These are phyloP conservation scores for Porodaedalea pini DNA, from an alignment of 1,284 basidiomycete species.

Conservation along the genomic window DNA sequence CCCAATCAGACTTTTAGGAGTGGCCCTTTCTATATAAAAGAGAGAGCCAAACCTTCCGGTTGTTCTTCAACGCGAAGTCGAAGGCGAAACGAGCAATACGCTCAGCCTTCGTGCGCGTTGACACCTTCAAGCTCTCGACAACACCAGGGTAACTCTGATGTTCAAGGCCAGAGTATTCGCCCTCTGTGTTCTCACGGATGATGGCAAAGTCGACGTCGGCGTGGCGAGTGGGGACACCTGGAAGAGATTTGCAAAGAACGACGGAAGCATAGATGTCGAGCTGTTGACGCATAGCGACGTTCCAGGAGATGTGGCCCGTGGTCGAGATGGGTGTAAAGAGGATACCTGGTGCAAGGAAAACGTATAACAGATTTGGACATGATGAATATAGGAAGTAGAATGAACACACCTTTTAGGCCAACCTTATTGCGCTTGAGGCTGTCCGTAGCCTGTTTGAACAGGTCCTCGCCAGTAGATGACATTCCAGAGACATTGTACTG, in stretches of 20 bases:
- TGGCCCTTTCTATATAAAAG: background rate
- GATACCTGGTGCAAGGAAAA: slow-evolving; percentile 75
- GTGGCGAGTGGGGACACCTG: slow-evolving; percentile 97
- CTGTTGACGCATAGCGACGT: slow-evolving; percentile 99
- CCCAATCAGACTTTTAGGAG: background rate
- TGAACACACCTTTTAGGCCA: slow-evolving; percentile 88
- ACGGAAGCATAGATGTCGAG: slow-evolving; percentile 99
- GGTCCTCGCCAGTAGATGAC: slow-evolving; percentile 88
- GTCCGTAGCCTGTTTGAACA: slow-evolving; percentile 98
- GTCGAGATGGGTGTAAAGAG: slow-evolving; percentile 98
- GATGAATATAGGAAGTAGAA: slow-evolving; percentile 3
- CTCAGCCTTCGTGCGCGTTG: slow-evolving; percentile 93
- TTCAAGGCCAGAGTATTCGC: slow-evolving; percentile 98
- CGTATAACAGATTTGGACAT: too few relatives aligned
- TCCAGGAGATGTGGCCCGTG: slow-evolving; percentile 98
- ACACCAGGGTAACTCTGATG: slow-evolving; percentile 99
- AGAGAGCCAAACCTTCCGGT: slow-evolving; percentile 73
- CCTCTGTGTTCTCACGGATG: slow-evolving; percentile 99
- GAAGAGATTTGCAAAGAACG: slow-evolving; percentile 96
- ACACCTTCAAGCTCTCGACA: slow-evolving; percentile 98
- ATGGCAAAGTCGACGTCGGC: slow-evolving; percentile 97
- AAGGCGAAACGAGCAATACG: slow-evolving; percentile 97
- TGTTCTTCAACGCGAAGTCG: slow-evolving; percentile 98
- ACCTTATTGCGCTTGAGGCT: slow-evolving; percentile 96
- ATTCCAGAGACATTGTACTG: slow-evolving; percentile 98